Evolutionary conservation across 495 filamentous ascomycete genomes (phyloP).

Genomic region (Penicillium arizonense): DNA sequence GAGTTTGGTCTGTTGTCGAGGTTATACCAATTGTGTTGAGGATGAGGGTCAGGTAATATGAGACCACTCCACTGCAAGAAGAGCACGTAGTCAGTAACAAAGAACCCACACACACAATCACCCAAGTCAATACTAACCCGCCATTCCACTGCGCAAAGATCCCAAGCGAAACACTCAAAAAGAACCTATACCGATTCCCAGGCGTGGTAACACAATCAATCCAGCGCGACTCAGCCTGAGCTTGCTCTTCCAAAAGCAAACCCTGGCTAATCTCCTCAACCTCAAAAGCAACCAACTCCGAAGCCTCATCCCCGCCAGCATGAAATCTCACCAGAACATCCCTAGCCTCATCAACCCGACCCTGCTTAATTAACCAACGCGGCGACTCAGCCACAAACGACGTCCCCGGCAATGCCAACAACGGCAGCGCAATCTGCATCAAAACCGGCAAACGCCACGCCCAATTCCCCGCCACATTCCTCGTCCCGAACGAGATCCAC

Average conservation of each 20-base stretch:
- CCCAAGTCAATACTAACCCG: background rate
- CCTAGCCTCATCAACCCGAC: slow-evolving; percentile 46
- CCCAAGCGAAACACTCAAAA: slow-evolving; percentile 9
- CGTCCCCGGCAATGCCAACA: slow-evolving; percentile 32
- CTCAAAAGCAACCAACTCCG: slow-evolving; percentile 4
- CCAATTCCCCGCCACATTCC: slow-evolving; percentile 32
- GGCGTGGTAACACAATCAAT: slow-evolving; percentile 2
- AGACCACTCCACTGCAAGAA: slow-evolving; percentile 40
- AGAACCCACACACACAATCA: no score
- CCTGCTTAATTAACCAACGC: slow-evolving; percentile 37
- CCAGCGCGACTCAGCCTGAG: background rate
- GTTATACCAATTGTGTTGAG: slow-evolving; percentile 54
- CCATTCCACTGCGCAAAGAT: slow-evolving; percentile 14
- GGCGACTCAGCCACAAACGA: slow-evolving; percentile 29
- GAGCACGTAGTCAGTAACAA: background rate
- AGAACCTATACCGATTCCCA: slow-evolving; percentile 11
- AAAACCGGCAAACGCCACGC: slow-evolving; percentile 40
- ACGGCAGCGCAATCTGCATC: slow-evolving; percentile 60
- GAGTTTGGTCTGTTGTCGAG: slow-evolving; percentile 40
- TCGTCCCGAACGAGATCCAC: slow-evolving; percentile 24
- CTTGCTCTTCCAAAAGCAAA: background rate
- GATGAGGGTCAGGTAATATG: slow-evolving; percentile 54
- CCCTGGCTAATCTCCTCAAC: background rate
- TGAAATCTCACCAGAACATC: slow-evolving; percentile 48
- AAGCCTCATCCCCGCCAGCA: slow-evolving; percentile 38